phyloP scores from a whole-genome alignment of 2,329 filamentous ascomycete genomes.

The Trichoderma sp. region DNA sequence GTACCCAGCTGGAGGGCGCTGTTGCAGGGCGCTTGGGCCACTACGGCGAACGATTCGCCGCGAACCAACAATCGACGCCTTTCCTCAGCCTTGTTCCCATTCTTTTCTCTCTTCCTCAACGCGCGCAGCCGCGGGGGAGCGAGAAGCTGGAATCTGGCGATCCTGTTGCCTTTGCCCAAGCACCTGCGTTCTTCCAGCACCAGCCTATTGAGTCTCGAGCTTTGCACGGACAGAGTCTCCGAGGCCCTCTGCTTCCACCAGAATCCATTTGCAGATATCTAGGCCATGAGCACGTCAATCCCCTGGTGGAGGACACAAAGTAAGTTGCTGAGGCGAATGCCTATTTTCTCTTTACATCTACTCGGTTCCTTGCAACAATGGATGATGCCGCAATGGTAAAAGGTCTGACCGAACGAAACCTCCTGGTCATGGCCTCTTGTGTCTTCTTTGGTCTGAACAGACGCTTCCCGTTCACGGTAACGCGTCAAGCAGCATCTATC shows the following conservation, averaged over 20 bases:
- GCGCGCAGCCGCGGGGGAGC: background rate
- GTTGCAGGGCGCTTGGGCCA: conserved; percentile 1
- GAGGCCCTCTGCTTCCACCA: background rate
- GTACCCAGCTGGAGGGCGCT: background rate
- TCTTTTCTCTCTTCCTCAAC: background rate
- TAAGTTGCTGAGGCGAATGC: background rate
- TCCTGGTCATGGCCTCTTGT: conserved; percentile 43
- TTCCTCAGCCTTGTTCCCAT: conserved; percentile 5
- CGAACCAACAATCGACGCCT: conserved; percentile 6
- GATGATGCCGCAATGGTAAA: conserved; percentile 62
- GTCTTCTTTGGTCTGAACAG: conserved; percentile 7
- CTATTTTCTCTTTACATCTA: background rate
- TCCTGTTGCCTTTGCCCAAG: background rate
- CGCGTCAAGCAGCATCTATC: background rate
- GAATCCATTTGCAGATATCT: background rate
- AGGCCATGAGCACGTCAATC: background rate
- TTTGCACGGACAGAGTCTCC: background rate
- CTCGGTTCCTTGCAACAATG: conserved; percentile 21
- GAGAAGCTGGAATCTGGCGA: background rate
- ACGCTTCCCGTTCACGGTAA: background rate
- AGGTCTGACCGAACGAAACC: conserved; percentile 55
- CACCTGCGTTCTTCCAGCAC: background rate
- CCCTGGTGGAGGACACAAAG: background rate
- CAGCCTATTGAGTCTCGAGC: background rate
- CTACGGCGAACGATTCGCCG: background rate